Evolutionary conservation across 2,329 filamentous ascomycete species (phyloP), one percentile per base, ranked within the genome.

Genomic region (Diaporthe amygdali): DNA sequence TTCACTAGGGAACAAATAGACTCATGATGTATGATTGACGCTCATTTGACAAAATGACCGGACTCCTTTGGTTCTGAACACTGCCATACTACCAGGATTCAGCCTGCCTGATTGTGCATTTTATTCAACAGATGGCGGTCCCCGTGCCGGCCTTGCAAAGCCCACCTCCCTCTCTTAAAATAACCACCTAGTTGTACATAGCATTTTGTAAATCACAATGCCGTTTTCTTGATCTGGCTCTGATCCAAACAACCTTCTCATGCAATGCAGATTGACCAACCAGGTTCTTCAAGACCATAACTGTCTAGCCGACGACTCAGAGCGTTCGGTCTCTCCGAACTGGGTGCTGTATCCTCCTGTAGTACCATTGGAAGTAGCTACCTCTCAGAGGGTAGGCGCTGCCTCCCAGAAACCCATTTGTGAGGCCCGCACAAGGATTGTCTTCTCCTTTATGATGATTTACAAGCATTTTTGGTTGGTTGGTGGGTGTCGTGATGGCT

Each of bases 161-260:
- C 51, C 44, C 52, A 34, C 59, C 70, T 22, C 66, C 66, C 14
- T 22, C 52, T 56, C 30, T 44, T 66, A 52, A 63, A 49, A 72
- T 61, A 66, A 66, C 64, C 37, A 59, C 66, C 67, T 72, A 72
- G 67, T 72, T 66, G 55, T 72, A 72, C 70, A 72, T 70, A 51
- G 37, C 67, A 66, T 47, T 27, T 47, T 52, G 20, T 72, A 72
- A 47, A 70, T 72, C 59, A 66, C 67, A 72, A 66, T 56, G 59
- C 51, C 67, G 47, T 66, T 68, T 44, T 63, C 54, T 55, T 46
- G 59, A 59, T 67, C 70, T 72, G 70, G 44, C 59, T 39, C 70
- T 70, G 44, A 70, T 72, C 70, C 67, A 72, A 72, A 51, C 56
- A 54, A 27, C 51, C 59, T 49, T 30, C 15, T 56, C 52, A 27